Percentiles rank a stretch among this genome's conserved stretches.
Evolutionary conservation across 805 yeast genomes (phyloP).

Genomic region (Candida sakaeoensis): DNA sequence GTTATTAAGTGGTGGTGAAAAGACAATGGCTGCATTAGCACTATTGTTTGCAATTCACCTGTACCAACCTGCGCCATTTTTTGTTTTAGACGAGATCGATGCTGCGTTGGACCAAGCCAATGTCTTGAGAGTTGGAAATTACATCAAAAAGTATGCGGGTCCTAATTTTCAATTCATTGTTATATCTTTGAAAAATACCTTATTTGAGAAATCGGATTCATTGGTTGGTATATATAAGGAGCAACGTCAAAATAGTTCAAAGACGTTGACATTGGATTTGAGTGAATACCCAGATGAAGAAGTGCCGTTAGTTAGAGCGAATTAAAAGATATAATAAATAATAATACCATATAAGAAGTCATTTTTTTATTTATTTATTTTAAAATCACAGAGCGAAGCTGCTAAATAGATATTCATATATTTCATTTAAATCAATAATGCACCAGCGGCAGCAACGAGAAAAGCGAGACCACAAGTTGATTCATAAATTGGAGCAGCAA

Average conservation of each 20-base stretch:
- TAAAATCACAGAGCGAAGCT: too few relatives aligned
- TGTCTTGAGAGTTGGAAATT: conserved; percentile 82
- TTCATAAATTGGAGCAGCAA: not conserved
- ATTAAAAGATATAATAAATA: too few relatives aligned
- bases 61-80: conserved; percentile 90
- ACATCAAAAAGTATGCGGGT: conserved; percentile 70
- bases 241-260: conserved; percentile 67
- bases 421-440: conserved; percentile 8
- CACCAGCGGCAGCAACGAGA: conserved; percentile 9
- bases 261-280: conserved; percentile 69
- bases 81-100: conserved; percentile 95
- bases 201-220: conserved; percentile 86
- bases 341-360: too few relatives aligned
- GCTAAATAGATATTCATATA: too few relatives aligned
- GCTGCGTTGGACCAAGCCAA: conserved; percentile 93
- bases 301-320: conserved; percentile 12
- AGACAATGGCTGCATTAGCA: conserved; percentile 94
- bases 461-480: conserved; percentile 6
- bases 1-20: conserved; percentile 92
- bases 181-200: conserved; percentile 80
- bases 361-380: too few relatives aligned
- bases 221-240: conserved; percentile 91
- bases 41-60: conserved; percentile 87
- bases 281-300: conserved; percentile 50
- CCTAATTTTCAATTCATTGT: conserved; percentile 87